Evolutionary conservation across 208 protist species (phyloP), one percentile per base, ranked within the genome.

Genomic region (Leishmania aethiopica): DNA sequence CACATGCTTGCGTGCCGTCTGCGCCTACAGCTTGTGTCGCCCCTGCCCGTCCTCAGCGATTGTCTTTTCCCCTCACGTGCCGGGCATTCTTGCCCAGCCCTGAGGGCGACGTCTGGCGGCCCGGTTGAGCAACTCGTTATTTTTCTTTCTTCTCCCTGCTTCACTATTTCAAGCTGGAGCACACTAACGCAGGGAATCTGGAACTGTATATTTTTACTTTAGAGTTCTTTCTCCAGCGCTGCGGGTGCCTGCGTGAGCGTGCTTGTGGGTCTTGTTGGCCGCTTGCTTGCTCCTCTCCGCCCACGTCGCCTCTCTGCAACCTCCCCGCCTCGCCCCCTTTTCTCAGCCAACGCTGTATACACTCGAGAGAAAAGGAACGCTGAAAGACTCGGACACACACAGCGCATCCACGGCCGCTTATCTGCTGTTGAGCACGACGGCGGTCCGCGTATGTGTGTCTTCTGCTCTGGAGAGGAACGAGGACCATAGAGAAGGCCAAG

Each of bases 31-130:
- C 15, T 53, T 77, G 73, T n/a, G 19, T 37, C 11, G 5, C 13
- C 73, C 22, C 73, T 77, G 6, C 59, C 40, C 32, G 5, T 77
- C 55, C 45, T 59, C 59, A 55, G 25, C 42, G 37, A 64, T 47
- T 62, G 22, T 81, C 47, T 81, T 40, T 57, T 60, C 19, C n/a
- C 15, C 19, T 75, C 49, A 25, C 28, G 73, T 72, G 22, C 40
- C 40, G 28, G 35, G 40, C 6, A 47, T 6, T 47, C 15, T 11
- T 45, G 6, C 8, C 40, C 32, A 72, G 17, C 22, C 37, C 40
- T 49, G 67, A n/a, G 35, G 67, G 32, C 67, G 67, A 19, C 47
- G 47, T 25, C 25, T 53, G 25, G 71, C 25, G 55, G 6, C 15
- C 2, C 71, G 11, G n/a, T 15, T 76, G 53, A 64, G 49, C 55